Conservation (phyloP, 108 stramenopile species). For the Cyclotella sp. region DNA sequence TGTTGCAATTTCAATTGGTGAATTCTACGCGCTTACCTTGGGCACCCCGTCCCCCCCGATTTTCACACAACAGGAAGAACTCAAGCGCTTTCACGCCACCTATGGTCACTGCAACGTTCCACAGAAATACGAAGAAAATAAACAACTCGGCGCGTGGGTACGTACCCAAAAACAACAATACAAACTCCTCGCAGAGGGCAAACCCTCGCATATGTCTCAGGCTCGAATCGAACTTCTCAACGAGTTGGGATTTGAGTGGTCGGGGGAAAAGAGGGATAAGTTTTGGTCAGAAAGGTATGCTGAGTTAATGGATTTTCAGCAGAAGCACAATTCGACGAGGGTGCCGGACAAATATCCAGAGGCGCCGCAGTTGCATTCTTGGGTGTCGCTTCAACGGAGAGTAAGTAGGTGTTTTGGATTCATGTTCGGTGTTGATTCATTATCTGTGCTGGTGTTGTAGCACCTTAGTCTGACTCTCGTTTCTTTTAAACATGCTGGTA, state of each 20-base stretch:
- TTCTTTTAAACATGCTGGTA: neutral
- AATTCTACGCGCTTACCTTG: neutral
- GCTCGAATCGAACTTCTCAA: slow-evolving; percentile 59
- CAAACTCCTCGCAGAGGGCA: slow-evolving; percentile 56
- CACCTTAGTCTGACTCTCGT: neutral
- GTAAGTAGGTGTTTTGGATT: slow-evolving; percentile 4
- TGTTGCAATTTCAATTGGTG: neutral
- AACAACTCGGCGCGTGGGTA: slow-evolving; percentile 60
- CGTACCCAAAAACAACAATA: slow-evolving; percentile 70
- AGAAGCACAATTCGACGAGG: slow-evolving; percentile 28
- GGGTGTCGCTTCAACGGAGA: slow-evolving; percentile 35
- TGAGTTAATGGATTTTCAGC: slow-evolving; percentile 33
- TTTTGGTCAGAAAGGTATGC: slow-evolving; percentile 43
- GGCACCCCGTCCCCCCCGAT: neutral
- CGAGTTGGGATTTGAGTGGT: slow-evolving; percentile 59
- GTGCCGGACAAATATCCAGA: slow-evolving; percentile 34
- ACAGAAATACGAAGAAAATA: slow-evolving; percentile 34
- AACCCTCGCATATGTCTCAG: slow-evolving; percentile 57
- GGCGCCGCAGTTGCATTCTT: slow-evolving; percentile 41
- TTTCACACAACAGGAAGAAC: slow-evolving; percentile 27
- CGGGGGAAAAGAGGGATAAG: slow-evolving; percentile 44
- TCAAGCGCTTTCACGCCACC: slow-evolving; percentile 32
- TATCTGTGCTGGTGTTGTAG: neutral
- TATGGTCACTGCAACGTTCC: slow-evolving; percentile 55
- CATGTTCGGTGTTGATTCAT: too few relatives aligned